phyloP scores from a whole-genome alignment of 805 yeast species.

The Cyberlindnera saturnus region DNA sequence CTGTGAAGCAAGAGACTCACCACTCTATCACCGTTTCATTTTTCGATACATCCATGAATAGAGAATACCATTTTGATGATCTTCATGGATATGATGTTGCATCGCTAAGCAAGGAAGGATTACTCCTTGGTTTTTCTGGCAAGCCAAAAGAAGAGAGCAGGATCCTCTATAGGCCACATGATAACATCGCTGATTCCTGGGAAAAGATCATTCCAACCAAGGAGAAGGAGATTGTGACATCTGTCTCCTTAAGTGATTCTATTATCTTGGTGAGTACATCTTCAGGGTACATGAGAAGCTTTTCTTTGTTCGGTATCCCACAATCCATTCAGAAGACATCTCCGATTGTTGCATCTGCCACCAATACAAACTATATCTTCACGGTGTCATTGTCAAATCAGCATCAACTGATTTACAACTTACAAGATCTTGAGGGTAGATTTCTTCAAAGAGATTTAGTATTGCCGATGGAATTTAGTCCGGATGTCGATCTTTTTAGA shows the following conservation, averaged over 20 bases:
- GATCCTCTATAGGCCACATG: conserved; percentile 67
- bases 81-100: conserved; percentile 66
- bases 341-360: conserved; percentile 54
- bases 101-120: conserved; percentile 59
- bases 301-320: conserved; percentile 70
- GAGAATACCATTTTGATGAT: conserved; percentile 85
- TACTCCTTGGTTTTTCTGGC: conserved; percentile 51
- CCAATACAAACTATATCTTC: conserved; percentile 26
- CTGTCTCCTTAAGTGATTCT: conserved; percentile 60
- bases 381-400: conserved; percentile 26
- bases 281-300: conserved; percentile 66
- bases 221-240: conserved; percentile 53
- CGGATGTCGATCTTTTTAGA: conserved; percentile 32
- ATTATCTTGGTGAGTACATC: conserved; percentile 67
- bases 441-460: conserved; percentile 39
- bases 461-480: conserved; percentile 32
- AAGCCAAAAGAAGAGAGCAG: conserved; percentile 33
- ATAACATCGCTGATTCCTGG: conserved; percentile 62
- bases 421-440: conserved; percentile 45
- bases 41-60: conserved; percentile 68
- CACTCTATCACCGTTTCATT: conserved; percentile 82
- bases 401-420: conserved; percentile 29
- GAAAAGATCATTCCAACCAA: conserved; percentile 50
- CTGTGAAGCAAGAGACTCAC: conserved; percentile 53
- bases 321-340: conserved; percentile 60